Evolutionary conservation across 2,329 filamentous ascomycete genomes (phyloP).

Genomic region (Xylaria sp.): DNA sequence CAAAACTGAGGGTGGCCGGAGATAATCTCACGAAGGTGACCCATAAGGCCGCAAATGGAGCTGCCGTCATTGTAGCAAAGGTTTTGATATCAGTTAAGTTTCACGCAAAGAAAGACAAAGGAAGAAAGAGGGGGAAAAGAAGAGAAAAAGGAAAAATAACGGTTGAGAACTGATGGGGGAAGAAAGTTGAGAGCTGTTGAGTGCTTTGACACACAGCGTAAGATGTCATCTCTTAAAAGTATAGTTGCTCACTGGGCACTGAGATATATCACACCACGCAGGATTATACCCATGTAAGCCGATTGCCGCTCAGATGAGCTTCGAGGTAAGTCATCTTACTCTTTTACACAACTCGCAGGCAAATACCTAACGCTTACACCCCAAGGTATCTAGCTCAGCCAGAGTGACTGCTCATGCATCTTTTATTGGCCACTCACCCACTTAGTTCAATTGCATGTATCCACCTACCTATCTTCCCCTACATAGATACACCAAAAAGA

Average conservation of each 20-base stretch:
- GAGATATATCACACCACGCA: conserved; percentile 2
- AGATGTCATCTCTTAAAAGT: conserved; percentile 16
- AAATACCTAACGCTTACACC: not conserved
- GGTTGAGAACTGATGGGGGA: not conserved
- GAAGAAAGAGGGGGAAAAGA: not conserved
- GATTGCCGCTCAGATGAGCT: not conserved
- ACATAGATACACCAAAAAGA: not conserved
- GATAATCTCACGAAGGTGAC: conserved; percentile 22
- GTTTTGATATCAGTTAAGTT: not conserved
- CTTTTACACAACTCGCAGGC: conserved; percentile 6
- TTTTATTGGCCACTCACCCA: not conserved
- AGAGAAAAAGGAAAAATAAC: not conserved
- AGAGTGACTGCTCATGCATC: not conserved
- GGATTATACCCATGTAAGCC: conserved; percentile 12
- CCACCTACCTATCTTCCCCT: not conserved
- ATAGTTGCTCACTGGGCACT: not conserved
- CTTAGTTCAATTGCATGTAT: not conserved
- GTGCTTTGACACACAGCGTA: not conserved
- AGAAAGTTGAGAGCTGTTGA: conserved; percentile 5
- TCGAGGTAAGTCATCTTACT: conserved; percentile 9
- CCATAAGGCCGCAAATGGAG: conserved; percentile 33
- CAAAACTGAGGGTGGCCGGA: conserved; percentile 14
- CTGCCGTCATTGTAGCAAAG: conserved; percentile 26
- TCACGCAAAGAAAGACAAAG: conserved; percentile 2
- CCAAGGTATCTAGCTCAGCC: conserved; percentile 5